Evolutionary conservation across 768 basidiomycete genomes (phyloP), one percentile per base, ranked within the genome.

Genomic region (Suillus hirtellus): DNA sequence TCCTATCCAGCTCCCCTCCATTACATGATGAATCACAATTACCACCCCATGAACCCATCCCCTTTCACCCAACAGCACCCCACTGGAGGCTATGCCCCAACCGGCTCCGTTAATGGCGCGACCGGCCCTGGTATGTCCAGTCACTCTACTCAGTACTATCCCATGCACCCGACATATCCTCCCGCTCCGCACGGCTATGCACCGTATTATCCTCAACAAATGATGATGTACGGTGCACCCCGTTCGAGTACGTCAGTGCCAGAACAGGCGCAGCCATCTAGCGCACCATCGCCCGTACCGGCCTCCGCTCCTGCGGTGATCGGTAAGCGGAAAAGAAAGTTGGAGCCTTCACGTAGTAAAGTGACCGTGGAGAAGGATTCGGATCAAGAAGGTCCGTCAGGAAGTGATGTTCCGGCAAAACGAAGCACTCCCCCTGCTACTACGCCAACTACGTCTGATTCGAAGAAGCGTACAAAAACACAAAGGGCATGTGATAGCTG

Each of bases 401-500:
- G 81, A 60, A 81, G 75, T 70, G 83, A 85, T 65, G 72, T 61
- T 55, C 55, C 70, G 10, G 77, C 78, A 64, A 76, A 79, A 58
- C 76, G 73, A 12, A 63, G 72, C 6, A 65, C 76, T 2, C 42
- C 73, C 65, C 42, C 76, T 69, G 61, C 78, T 65, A 43, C 65
- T 42, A 66, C 75, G 50, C 53, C 70, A 62, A 64, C 65, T 60
- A 21, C 79, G 62, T 76, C 80, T 64, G 92, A 93, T 71, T 76
- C 82, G 66, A 93, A 92, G 80, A 96, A 96, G 76, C 88, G 94
- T 61, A 93, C 92, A 14, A 96, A 96, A 79, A 96, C 93, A 14
- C 90, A 91, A 73, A 86, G 95, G 59, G 95, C 95, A 8, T 96
- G 95, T 72, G 95, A 96, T 73, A 90, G 90, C 44, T 96, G 94